Evolutionary conservation across 2,329 filamentous ascomycete genomes (phyloP).

Genomic region (Pyrenophora seminiperda): DNA sequence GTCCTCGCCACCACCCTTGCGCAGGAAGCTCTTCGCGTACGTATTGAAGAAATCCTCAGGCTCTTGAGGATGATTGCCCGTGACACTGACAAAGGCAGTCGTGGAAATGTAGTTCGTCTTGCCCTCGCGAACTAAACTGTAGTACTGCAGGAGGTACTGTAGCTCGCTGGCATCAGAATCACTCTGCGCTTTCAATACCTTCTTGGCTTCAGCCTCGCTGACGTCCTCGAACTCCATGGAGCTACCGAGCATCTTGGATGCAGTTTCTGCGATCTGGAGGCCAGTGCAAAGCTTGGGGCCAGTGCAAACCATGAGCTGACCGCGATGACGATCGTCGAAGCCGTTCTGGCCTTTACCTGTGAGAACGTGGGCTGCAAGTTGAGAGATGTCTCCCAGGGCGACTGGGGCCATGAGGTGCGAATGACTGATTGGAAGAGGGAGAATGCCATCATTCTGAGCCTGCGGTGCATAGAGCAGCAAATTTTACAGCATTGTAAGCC

Average conservation of each 20-base stretch:
- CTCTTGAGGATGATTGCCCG: constrained; percentile 54
- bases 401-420: constrained; percentile 57
- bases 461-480: constrained; percentile 56
- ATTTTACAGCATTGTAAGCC: constrained; percentile 43
- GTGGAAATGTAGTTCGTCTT: constrained; percentile 62
- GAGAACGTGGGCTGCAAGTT: constrained; percentile 56
- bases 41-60: constrained; percentile 57
- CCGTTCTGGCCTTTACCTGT: constrained; percentile 56
- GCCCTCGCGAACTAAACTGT: constrained; percentile 58
- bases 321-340: constrained; percentile 58
- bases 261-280: constrained; percentile 54
- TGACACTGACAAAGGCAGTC: constrained; percentile 57
- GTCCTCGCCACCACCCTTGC: constrained; percentile 13
- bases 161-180: constrained; percentile 50
- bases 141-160: constrained; percentile 59
- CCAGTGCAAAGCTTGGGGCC: constrained; percentile 57
- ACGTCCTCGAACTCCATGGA: constrained; percentile 50
- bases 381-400: constrained; percentile 56
- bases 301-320: constrained; percentile 59
- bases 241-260: constrained; percentile 52
- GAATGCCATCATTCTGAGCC: constrained; percentile 51
- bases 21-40: constrained; percentile 50
- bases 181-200: constrained; percentile 48
- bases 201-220: constrained; percentile 48
- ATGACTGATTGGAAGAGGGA: constrained; percentile 56